Percentiles rank a stretch among this genome's conserved stretches.
These are phyloP conservation scores for Zostera marina DNA, from an alignment of 116 monocot species.

Conservation along the genomic window DNA sequence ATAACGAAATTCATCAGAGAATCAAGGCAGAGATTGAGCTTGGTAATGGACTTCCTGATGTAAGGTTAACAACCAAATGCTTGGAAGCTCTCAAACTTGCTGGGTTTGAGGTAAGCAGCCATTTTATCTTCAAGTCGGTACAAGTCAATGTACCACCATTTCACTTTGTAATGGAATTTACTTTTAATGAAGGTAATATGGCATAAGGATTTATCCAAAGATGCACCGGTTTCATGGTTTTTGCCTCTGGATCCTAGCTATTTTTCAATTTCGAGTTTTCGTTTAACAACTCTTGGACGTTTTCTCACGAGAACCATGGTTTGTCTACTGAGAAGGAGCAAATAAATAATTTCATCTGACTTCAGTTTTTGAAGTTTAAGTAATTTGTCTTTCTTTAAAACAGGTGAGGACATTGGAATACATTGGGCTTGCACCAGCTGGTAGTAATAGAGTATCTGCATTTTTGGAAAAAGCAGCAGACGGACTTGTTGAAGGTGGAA, in stretches of 20 bases:
- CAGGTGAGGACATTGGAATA: constrained; percentile 77
- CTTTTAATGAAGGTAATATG: constrained; percentile 41
- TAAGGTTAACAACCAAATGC: constrained; percentile 55
- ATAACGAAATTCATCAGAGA: constrained; percentile 63
- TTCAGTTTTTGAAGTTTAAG: background rate
- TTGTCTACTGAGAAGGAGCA: background rate
- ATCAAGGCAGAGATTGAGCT: constrained; percentile 90
- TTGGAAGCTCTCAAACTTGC: constrained; percentile 75
- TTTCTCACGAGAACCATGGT: constrained; percentile 70
- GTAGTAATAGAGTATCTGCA: constrained; percentile 78
- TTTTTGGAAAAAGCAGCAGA: constrained; percentile 95
- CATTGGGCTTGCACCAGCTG: constrained; percentile 66
- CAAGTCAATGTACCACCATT: background rate
- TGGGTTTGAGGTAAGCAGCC: constrained; percentile 69
- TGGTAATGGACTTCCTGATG: constrained; percentile 86
- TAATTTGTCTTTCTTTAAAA: constrained; percentile 4
- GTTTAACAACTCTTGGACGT: constrained; percentile 73
- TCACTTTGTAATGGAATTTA: background rate
- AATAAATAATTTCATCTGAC: background rate
- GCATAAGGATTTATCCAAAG: constrained; percentile 81
- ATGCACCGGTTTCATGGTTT: constrained; percentile 84
- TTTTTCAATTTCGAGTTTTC: constrained; percentile 84
- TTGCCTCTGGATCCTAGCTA: constrained; percentile 65
- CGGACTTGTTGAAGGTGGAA: constrained; percentile 90
- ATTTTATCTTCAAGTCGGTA: background rate